Percentiles rank a stretch among this genome's conserved stretches.
Evolutionary conservation across 2,329 filamentous ascomycete species (phyloP).

Genomic region (Aspergillus sp.): DNA sequence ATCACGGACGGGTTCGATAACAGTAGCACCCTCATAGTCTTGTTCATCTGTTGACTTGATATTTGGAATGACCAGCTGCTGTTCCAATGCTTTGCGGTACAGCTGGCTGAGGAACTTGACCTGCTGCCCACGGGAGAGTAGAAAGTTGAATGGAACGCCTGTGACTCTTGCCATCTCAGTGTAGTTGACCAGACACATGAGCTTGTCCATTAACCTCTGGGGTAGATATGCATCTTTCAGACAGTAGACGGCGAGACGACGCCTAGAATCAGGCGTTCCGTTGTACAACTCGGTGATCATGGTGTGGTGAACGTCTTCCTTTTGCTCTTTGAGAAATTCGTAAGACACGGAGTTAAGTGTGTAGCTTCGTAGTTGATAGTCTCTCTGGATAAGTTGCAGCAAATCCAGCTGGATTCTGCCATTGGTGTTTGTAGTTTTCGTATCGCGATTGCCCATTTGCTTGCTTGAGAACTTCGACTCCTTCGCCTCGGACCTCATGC

Average conservation of each 20-base stretch:
- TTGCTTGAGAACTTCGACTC: slow-evolving; percentile 93
- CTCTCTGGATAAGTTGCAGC: slow-evolving; percentile 91
- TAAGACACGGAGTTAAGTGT: slow-evolving; percentile 95
- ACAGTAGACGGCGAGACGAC: slow-evolving; percentile 92
- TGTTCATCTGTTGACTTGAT: slow-evolving; percentile 75
- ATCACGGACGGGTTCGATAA: slow-evolving; percentile 91
- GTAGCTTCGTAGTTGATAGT: slow-evolving; percentile 94
- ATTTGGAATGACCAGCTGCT: slow-evolving; percentile 93
- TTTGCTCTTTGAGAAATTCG: slow-evolving; percentile 94
- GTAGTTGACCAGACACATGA: slow-evolving; percentile 98
- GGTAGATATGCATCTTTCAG: slow-evolving; percentile 96
- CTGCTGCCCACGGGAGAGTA: slow-evolving; percentile 90
- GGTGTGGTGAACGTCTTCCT: slow-evolving; percentile 97
- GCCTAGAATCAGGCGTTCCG: slow-evolving; percentile 87
- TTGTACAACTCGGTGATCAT: slow-evolving; percentile 99
- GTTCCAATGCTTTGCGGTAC: slow-evolving; percentile 90
- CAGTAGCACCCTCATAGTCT: slow-evolving; percentile 96
- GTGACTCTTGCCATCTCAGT: slow-evolving; percentile 99
- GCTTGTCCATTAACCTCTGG: slow-evolving; percentile 92
- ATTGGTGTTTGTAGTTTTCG: slow-evolving; percentile 91
- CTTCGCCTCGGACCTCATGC: slow-evolving; percentile 71
- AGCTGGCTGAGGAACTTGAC: slow-evolving; percentile 97
- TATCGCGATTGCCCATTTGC: slow-evolving; percentile 96
- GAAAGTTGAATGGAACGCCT: slow-evolving; percentile 93
- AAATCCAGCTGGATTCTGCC: slow-evolving; percentile 91